Base-by-base conservation (phyloP, 768 basidiomycete species). In the Boletus rex-veris region DNA sequence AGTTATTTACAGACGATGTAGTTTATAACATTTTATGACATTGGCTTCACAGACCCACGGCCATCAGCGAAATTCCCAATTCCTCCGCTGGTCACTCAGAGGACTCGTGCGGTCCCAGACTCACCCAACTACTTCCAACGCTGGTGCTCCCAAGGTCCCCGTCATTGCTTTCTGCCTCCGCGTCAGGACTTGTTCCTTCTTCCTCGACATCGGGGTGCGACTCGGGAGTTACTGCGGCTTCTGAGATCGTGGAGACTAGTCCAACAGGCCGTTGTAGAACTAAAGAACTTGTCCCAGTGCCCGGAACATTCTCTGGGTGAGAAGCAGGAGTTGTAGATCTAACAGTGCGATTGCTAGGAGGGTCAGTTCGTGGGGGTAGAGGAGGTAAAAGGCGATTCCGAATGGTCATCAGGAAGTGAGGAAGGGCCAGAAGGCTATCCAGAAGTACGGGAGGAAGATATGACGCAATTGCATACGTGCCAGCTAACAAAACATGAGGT, bases 121-220 rank as follows among this genome's bases (percentile, higher is more conserved):
- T 88, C 48, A 92, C 73, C 89, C 89, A 92, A 58, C 86, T 89
- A 45, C 81, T 76, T 36, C 73, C 80, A 26, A 80, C 81, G 30
- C 74, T 76, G 5, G 76, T 71, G 12, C 60, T 68, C 54, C 79
- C 83, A 3, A 78, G 74, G 53, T 80, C 82, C 3, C 77, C 79
- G 12, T 75, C 71, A 58, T 81, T 84, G 60, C 85, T 85, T 68
- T 89, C 88, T 11, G 80, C 75, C 53, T 90, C 88, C 7, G 80
- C 79, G 49, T 90, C 87, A 1, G 86, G 87, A 41, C 73, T 77
- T 18, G 74, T 72, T 50, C 83, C 87, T 18, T 62, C 59, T 46
- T 64, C 63, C 2, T 56, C 48, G 14, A 50, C 54, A 42, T 60
- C 46, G 12, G 55, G 41, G 35, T 53, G 54, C 33, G 46, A 39